Conservation (phyloP, 192 early-diverging fungal genomes). For the Mortierella alpina region DNA sequence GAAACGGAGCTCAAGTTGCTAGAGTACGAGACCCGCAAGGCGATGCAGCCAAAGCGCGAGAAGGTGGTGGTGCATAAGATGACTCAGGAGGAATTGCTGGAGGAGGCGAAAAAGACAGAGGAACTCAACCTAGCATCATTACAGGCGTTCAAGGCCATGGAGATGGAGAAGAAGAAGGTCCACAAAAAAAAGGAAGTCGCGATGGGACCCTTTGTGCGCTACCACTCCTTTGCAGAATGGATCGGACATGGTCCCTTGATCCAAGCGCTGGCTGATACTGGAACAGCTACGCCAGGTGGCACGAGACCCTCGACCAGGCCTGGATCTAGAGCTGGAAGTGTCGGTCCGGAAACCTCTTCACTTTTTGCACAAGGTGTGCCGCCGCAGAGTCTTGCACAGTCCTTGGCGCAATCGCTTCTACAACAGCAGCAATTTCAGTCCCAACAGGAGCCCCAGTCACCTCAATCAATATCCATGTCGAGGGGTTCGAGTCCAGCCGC, state of each 20-base stretch:
- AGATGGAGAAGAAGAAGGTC: slow-evolving; percentile 58
- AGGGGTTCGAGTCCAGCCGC: slow-evolving; percentile 23
- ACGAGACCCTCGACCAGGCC: slow-evolving; percentile 21
- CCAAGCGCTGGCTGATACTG: slow-evolving; percentile 32
- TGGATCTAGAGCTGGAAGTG: slow-evolving; percentile 40
- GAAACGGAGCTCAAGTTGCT: slow-evolving; percentile 59
- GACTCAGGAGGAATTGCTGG: slow-evolving; percentile 66
- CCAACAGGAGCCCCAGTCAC: neutral
- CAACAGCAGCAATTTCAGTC: slow-evolving; percentile 29
- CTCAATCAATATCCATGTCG: slow-evolving; percentile 1
- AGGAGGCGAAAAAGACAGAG: slow-evolving; percentile 65
- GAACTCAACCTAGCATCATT: slow-evolving; percentile 60
- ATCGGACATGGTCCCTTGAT: slow-evolving; percentile 44
- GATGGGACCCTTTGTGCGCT: slow-evolving; percentile 57
- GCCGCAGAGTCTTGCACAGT: slow-evolving; percentile 43
- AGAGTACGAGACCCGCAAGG: slow-evolving; percentile 58
- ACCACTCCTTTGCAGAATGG: slow-evolving; percentile 62
- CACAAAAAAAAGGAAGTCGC: slow-evolving; percentile 55
- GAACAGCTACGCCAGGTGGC: slow-evolving; percentile 27
- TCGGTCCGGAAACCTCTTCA: slow-evolving; percentile 21
- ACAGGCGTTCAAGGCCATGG: slow-evolving; percentile 62
- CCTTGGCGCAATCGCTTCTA: slow-evolving; percentile 29
- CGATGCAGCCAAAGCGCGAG: slow-evolving; percentile 57
- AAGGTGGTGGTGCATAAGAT: slow-evolving; percentile 48
- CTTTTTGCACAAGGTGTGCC: slow-evolving; percentile 19